These are phyloP conservation scores for Hebeloma cylindrosporum DNA, from an alignment of 768 basidiomycete genomes.

Conservation along the genomic window DNA sequence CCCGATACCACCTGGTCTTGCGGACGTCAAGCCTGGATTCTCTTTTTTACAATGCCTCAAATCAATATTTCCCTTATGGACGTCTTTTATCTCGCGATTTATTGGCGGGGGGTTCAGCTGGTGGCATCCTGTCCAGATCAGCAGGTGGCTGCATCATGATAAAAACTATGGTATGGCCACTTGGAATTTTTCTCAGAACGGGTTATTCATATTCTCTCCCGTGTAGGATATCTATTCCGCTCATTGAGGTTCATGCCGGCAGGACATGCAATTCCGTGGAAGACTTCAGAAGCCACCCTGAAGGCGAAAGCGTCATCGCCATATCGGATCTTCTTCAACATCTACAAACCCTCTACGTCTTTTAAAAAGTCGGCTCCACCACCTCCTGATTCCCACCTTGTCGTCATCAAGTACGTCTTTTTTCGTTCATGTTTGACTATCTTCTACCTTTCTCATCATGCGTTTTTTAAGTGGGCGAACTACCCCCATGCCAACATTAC, in stretches of 20 bases:
- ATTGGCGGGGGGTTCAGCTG: conserved; percentile 47
- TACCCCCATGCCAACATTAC: conserved; percentile 78
- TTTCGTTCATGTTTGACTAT: not conserved
- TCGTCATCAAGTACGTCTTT: conserved; percentile 75
- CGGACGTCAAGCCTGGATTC: conserved; percentile 11
- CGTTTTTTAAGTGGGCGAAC: conserved; percentile 63
- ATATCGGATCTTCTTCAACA: conserved; percentile 84
- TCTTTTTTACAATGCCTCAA: conserved; percentile 37
- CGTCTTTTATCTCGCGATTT: conserved; percentile 30
- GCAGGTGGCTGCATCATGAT: conserved; percentile 47
- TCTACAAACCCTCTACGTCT: conserved; percentile 88
- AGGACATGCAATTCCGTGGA: conserved; percentile 55
- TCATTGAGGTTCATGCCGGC: conserved; percentile 72
- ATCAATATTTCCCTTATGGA: conserved; percentile 33
- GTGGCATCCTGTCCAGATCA: conserved; percentile 63
- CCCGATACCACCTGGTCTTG: conserved; percentile 41
- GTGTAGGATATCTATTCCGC: conserved; percentile 63
- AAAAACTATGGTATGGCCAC: conserved; percentile 58
- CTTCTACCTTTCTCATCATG: not conserved
- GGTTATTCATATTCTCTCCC: not conserved
- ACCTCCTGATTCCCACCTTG: conserved; percentile 82
- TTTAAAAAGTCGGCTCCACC: conserved; percentile 78
- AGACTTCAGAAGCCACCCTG: conserved; percentile 24
- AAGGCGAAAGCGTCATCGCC: conserved; percentile 40
- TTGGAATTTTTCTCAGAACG: not conserved